Evolutionary conservation across 306 rosid species (phyloP), one percentile per base, ranked within the genome.

Genomic region (Rubus idaeus): DNA sequence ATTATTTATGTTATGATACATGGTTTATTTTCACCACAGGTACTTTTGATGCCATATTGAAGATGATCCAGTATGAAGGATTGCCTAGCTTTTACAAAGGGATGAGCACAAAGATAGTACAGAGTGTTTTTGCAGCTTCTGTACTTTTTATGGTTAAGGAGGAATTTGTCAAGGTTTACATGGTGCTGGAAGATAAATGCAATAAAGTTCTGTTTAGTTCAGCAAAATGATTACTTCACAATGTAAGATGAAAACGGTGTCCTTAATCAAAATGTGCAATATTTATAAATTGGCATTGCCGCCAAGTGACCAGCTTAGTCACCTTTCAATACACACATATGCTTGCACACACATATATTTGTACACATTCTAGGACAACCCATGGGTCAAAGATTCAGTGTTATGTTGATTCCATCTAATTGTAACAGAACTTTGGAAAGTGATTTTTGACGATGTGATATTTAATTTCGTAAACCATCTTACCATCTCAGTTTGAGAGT

Each of bases 101-200:
- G 47, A 92, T 92, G 97, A 88, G 96, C 81, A 92, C 93, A 60
- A 92, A 92, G 85, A 92, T 90, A 52, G 93, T 87, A 11, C 97
- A 92, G 70, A 90, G 97, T 80, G 97, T 90, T 78, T 92, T 92
- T 84, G 97, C 93, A 7, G 95, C 97, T 70, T 91, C 95, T 73
- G 88, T 91, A 75, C 86, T 91, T 40, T 91, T 91, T 83, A 90
- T 92, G 96, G 64, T 90, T 50, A 90, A 92, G 84, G 97, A 92
- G 85, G 96, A 92, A 75, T 88, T 92, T 75, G 86, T 92, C 63
- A 90, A 90, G 89, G 87, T 75, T 78, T 88, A 85, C 81, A 81
- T 51, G 78, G 67, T 75, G 52, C 53, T 89, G 67, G 81, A 82
- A 37, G 45, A 81, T 64, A 84, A 81, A 78, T 83, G 83, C 82